phyloP scores from a whole-genome alignment of 2,329 filamentous ascomycete species.

The Orbilia quercus region DNA sequence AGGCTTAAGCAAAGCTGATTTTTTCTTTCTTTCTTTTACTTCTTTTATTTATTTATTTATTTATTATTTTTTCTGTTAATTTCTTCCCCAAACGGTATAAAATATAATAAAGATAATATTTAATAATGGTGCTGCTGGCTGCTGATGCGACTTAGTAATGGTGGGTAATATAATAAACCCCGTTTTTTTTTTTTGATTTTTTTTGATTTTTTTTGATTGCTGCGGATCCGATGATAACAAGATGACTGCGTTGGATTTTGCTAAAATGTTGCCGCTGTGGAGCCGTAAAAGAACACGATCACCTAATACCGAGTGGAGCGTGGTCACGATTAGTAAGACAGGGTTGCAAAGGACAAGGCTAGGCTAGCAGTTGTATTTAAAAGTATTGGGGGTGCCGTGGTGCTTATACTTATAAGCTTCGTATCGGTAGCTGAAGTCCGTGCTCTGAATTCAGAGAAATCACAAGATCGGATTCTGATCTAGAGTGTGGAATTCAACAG shows the following conservation, averaged over 20 bases:
- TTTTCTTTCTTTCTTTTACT: not conserved
- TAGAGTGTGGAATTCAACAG: not conserved
- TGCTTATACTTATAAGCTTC: constrained; percentile 40
- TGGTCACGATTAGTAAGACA: constrained; percentile 45
- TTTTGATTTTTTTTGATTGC: no score
- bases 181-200: no score
- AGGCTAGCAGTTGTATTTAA: no score
- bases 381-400: constrained; percentile 1
- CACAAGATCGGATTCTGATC: no score
- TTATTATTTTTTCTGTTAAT: not conserved
- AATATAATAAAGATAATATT: no score
- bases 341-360: constrained; percentile 2
- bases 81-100: no score
- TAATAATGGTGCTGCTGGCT: constrained; percentile 8
- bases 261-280: constrained; percentile 8
- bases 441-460: constrained; percentile 18
- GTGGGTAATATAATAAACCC: constrained; percentile 14
- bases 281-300: constrained; percentile 18
- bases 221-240: constrained; percentile 14
- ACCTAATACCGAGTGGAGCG: constrained; percentile 30
- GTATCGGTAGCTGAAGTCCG: constrained; percentile 18
- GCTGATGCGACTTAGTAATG: constrained; percentile 25
- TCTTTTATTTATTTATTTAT: not conserved
- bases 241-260: constrained; percentile 48
- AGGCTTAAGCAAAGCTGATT: not conserved